Evolutionary conservation across 148 eudicot species (phyloP), one percentile per base, ranked within the genome.

Genomic region (Suaeda aralocaspica): DNA sequence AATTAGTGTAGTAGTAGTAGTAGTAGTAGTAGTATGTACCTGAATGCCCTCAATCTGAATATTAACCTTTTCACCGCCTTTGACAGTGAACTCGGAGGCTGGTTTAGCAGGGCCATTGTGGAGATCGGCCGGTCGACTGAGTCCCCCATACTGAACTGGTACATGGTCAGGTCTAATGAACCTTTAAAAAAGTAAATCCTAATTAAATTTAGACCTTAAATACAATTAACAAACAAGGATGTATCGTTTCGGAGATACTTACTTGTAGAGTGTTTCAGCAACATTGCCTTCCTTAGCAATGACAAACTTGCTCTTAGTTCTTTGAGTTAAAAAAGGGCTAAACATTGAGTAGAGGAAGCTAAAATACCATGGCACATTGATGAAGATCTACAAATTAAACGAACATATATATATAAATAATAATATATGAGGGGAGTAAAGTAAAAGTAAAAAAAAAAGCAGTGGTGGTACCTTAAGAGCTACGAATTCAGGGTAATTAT

Each of bases 361-460:
- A 59, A 88, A 93, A 78, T 90, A 93, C 98, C 98, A 93, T 39
- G 98, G 98, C 67, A 93, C 98, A 80, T 93, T 93, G 80, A 93
- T 84, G 49, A 93, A 93, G 36, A 93, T 88, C 98, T 93, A 64
- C 48, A 11, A 22, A 22, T 18, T 66, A 68, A 41, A 46, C 61
- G 11, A 39, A 56, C 62, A 72, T 73, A 71, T 0, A 34, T 29
- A 8, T 18, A 30, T 12, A 30, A 14, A 11, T 16, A 36, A 36
- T 3, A 4, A 36, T 36, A 36, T n/a, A n/a, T n/a, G n/a, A n/a
- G n/a, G n/a, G n/a, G n/a, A n/a, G n/a, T n/a, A n/a, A n/a, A n/a
- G n/a, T n/a, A n/a, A n/a, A 36, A 36, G 8, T 36, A 8, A 36
- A 8, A 36, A 36, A 36, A 8, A 4, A 8, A 8, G 41, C 41